phyloP scores from a whole-genome alignment of 305 asterid species.

The Rubia peregrina region DNA sequence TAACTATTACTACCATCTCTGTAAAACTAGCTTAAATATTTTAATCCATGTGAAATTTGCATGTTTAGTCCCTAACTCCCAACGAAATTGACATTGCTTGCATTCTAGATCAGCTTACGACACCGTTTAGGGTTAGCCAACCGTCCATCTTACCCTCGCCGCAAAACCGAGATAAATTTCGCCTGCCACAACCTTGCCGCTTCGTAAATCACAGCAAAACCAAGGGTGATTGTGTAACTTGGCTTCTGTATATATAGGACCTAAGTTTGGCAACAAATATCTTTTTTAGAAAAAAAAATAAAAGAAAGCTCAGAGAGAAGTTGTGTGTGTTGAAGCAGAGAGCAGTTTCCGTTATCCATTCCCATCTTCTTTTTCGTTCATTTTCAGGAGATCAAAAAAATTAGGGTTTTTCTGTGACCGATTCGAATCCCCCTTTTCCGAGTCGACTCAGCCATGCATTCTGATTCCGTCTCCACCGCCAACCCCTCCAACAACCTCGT shows the following conservation, averaged over 20 bases:
- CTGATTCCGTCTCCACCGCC: slow-evolving; percentile 36
- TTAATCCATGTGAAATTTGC: neutral
- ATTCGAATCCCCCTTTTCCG: slow-evolving; percentile 1
- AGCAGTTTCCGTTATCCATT: slow-evolving; percentile 22
- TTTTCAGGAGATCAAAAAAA: slow-evolving; percentile 9
- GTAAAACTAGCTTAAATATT: no score
- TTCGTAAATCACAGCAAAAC: neutral
- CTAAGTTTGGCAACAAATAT: neutral
- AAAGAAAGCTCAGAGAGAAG: neutral
- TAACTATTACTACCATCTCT: no score
- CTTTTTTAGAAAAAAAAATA: neutral
- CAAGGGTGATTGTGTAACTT: neutral
- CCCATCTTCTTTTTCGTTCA: slow-evolving; percentile 5
- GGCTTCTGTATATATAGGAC: neutral
- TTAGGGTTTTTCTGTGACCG: slow-evolving; percentile 22
- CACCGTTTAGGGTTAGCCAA: neutral
- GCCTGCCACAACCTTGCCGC: neutral
- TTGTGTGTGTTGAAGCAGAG: slow-evolving; percentile 17
- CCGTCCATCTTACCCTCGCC: slow-evolving; percentile 1
- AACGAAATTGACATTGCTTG: neutral
- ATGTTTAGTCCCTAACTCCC: neutral
- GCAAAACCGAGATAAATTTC: neutral
- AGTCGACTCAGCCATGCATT: slow-evolving; percentile 34
- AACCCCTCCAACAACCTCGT: slow-evolving; percentile 23
- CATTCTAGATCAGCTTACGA: neutral